Evolutionary conservation across 257 asterid species (phyloP).

Genomic region (Capsicum baccatum): DNA sequence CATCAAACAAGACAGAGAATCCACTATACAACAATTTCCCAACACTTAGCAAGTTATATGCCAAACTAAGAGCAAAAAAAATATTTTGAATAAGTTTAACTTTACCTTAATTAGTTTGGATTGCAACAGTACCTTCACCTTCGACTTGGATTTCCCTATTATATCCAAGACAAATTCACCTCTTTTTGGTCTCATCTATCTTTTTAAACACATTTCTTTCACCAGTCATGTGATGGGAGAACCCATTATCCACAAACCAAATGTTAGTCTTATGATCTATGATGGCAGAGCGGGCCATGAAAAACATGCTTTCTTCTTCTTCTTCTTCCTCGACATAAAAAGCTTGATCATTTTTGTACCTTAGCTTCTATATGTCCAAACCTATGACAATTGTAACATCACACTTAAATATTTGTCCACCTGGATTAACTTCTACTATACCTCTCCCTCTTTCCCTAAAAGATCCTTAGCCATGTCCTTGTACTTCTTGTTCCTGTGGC

Average conservation of each 20-base stretch:
- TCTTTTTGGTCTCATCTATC: background rate
- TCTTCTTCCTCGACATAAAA: slow-evolving; percentile 3
- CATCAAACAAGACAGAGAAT: too few species aligned
- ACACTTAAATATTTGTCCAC: background rate
- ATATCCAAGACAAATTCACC: background rate
- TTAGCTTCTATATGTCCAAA: slow-evolving; percentile 24
- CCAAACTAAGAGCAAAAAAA: too few species aligned
- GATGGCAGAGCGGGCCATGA: background rate
- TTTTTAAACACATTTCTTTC: background rate
- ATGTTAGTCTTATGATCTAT: background rate
- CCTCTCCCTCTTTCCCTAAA: background rate
- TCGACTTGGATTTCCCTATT: too few species aligned
- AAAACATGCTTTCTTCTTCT: slow-evolving; percentile 28
- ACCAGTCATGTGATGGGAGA: background rate
- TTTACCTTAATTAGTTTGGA: too few species aligned
- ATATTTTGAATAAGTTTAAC: too few species aligned
- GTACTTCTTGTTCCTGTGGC: background rate
- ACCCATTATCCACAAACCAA: background rate
- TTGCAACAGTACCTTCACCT: too few species aligned
- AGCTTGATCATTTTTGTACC: background rate
- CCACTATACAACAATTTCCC: too few species aligned
- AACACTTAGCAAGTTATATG: too few species aligned
- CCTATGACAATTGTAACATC: too few species aligned
- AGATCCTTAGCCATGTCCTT: background rate
- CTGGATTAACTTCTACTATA: background rate